Base-by-base conservation (phyloP, 306 rosid species). In the Begonia loranthoides region DNA sequence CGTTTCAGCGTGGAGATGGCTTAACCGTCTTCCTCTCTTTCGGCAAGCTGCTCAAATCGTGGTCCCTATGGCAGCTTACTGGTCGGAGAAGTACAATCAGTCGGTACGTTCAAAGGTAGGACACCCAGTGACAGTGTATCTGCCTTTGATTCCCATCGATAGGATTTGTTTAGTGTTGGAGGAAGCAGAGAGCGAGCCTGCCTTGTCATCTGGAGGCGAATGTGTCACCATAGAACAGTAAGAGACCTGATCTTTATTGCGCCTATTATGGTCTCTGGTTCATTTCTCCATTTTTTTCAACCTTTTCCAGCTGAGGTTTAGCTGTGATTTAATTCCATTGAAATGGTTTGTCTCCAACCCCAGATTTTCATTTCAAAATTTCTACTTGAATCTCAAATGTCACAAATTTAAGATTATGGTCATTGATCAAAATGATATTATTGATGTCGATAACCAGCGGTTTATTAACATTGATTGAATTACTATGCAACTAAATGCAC, bases 81-180 rank as follows among this genome's bases (percentile, higher is more conserved):
- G 77, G 80, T 50, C 70, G 4, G 75, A 61, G n/a, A 64, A 36
- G 70, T 73, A 78, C 51, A 73, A 78, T 19, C 51, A 40, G 49
- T 50, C 55, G 1, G 70, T 78, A 12, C 22, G 51, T 15, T 73
- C 15, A 44, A 17, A 67, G 41, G 69, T 57, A 10, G 67, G 76
- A 3, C 57, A 19, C 61, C 7, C 61, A 1, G 59, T 45, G 61
- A 64, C 66, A 15, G 38, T 53, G 8, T 56, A 60, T 47, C 54
- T 77, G 69, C 79, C 76, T 17, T 54, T 66, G 69, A 52, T 77
- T 43, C 83, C 74, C n/a, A 51, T 49, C 38, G 74, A 66, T 65
- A 59, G 66, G 21, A 66, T 77, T 16, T 66, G 71, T 6, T 66
- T 66, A 49, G 62, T 58, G 16, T 70, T 77, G 43, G 56, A 62